Evolutionary conservation across 1,284 basidiomycete species (phyloP).

Genomic region (Bjerkandera adusta): DNA sequence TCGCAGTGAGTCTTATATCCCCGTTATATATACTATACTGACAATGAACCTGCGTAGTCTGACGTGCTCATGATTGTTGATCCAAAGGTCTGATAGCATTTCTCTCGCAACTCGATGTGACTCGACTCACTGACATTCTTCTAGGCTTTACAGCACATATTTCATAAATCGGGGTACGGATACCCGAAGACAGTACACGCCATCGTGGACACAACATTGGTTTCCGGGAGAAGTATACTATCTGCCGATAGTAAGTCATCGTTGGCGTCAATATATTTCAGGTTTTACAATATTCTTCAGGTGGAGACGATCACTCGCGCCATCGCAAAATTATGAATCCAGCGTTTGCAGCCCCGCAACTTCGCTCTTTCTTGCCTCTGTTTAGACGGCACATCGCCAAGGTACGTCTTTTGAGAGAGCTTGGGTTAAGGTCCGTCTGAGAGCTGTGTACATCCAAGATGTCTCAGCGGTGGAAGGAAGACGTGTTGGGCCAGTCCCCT

Average conservation of each 20-base stretch:
- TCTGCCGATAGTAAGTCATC: conserved; percentile 19
- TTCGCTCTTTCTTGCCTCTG: conserved; percentile 23
- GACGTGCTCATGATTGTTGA: conserved; percentile 25
- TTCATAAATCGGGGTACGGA: conserved; percentile 27
- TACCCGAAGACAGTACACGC: conserved; percentile 20
- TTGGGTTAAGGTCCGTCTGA: background rate
- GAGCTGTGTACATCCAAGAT: conserved; percentile 4
- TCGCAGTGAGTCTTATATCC: conserved; percentile 6
- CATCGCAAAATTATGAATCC: conserved; percentile 31
- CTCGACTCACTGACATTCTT: background rate
- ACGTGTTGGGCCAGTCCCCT: conserved; percentile 9
- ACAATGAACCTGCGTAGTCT: conserved; percentile 2
- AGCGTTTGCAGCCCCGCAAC: conserved; percentile 26
- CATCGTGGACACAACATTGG: background rate
- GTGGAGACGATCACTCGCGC: conserved; percentile 20
- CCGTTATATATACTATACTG: background rate
- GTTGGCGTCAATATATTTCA: no score
- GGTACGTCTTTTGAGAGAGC: conserved; percentile 1
- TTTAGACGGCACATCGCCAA: conserved; percentile 19
- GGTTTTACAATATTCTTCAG: background rate
- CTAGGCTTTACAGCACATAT: conserved; percentile 26
- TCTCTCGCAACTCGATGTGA: conserved; percentile 7
- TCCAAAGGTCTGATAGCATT: conserved; percentile 18
- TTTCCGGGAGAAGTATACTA: conserved; percentile 23
- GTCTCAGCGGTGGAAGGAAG: conserved; percentile 15